Base-by-base conservation (phyloP, 2,329 filamentous ascomycete genomes). In the Verticillium albo-atrum region DNA sequence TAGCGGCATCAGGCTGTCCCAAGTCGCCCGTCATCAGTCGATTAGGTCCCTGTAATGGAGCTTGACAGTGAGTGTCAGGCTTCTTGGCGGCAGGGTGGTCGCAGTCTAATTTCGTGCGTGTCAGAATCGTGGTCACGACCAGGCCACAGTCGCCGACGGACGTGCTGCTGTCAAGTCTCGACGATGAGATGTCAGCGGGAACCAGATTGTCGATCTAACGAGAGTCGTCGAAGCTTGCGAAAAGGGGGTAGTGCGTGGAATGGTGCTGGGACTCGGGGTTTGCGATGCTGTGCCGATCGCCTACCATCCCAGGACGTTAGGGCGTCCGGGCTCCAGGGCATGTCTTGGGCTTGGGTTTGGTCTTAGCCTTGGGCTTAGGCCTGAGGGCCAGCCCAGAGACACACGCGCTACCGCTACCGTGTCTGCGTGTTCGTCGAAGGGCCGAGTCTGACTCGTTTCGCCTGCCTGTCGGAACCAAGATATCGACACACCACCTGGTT, bases 151-250 rank as follows among this genome's bases (percentile, higher is more conserved):
- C 20, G 42, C 9, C 20, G 20, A 14, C 20, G 42, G 42, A 47
- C 42, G 42, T 47, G 42, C 42, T 25, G 35, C 42, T 47, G 42
- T 47, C 42, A 47, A 47, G 42, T 47, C n/a, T 47, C 42, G 52
- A 32, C 27, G 52, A 54, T 54, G 52, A 54, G 52, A 54, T 54
- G 52, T 23, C 52, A 54, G 52, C 26, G 52, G 52, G 52, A 32
- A 10, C 27, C 52, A 53, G 25, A 47, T 47, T 25, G 42, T 53
- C 26, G 51, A 30, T 28, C 51, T 53, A 53, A 53, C 51, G 51
- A 26, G 51, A 53, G 51, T 28, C 27, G 51, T 53, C 51, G 26
- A 53, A 53, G 51, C 27, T 53, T 53, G 51, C 51, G 51, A 53
- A 20, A 17, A 26, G 6, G 15, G 20, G 10, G 15, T 47, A 47